A percentile compares a stretch with the other conserved stretches of the same genome.
These are phyloP conservation scores for Plasmodium inui DNA, from an alignment of 169 alveolate species.

Conservation along the genomic window DNA sequence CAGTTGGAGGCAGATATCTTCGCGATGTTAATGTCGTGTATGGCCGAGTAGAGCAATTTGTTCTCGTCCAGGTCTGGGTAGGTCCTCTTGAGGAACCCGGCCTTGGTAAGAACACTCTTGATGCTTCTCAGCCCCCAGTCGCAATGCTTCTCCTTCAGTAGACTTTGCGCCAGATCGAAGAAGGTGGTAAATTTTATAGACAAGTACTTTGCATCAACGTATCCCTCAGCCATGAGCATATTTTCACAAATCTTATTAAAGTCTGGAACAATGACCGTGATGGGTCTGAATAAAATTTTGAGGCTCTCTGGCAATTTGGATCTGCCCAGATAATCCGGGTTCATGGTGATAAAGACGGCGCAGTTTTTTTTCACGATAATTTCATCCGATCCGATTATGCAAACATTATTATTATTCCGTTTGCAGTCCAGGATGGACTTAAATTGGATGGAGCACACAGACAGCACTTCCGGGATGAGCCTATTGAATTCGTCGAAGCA, in stretches of 20 bases:
- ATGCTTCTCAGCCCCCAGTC: conserved; percentile 98
- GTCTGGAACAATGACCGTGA: conserved; percentile 97
- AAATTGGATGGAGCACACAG: conserved; percentile 97
- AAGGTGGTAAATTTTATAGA: conserved; percentile 95
- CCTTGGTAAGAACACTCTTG: conserved; percentile 96
- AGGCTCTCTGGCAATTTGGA: conserved; percentile 97
- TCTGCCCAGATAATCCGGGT: conserved; percentile 96
- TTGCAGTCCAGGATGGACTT: conserved; percentile 95
- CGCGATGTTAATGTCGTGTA: conserved; percentile 85
- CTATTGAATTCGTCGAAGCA: conserved; percentile 98
- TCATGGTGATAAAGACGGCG: conserved; percentile 97
- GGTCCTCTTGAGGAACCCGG: conserved; percentile 96
- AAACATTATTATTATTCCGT: conserved; percentile 88
- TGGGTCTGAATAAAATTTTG: conserved; percentile 96
- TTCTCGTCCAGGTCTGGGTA: conserved; percentile 93
- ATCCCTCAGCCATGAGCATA: conserved; percentile 98
- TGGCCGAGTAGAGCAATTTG: conserved; percentile 87
- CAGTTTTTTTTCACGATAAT: conserved; percentile 93
- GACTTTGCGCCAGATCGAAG: conserved; percentile 92
- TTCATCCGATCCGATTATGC: conserved; percentile 94
- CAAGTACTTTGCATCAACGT: conserved; percentile 94
- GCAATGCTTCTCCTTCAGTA: conserved; percentile 94
- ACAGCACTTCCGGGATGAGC: conserved; percentile 95
- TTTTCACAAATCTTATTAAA: conserved; percentile 95
- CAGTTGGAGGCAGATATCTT: conserved; percentile 82